Evolutionary conservation across 805 yeast species (phyloP), one percentile per base, ranked within the genome.

Genomic region (Ogataea polymorpha): DNA sequence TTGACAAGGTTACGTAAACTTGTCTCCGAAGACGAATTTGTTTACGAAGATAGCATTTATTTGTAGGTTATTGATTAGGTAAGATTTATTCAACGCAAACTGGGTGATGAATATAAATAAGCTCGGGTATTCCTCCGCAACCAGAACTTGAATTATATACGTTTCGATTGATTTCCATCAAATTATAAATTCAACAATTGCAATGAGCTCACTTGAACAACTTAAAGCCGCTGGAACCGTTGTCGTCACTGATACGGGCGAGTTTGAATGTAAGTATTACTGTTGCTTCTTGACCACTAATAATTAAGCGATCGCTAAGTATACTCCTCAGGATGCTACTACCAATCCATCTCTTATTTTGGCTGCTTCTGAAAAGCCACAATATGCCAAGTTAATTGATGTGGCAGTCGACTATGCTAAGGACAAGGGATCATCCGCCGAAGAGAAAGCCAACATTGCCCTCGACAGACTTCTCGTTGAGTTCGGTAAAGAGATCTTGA

Each of bases 211-310:
- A 42, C 76, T 93, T 63, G 98, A 84, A 66, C 90, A 84, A 71
- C 82, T 93, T 64, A 93, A 91, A 70, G 89, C 95, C 51, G 67
- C 96, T 44, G 98, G 98, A 58, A 93, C 99, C 55, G 84, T 79
- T 55, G 96, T 93, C 62, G 99, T 93, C 63, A 87, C 99, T 53
- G 99, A 93, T 75, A 89, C 98, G 49, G 99, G 99, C 74, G 99
- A 93, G 70, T 93, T 93, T 66, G 97, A 88, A 69, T 83, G 71
- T 66, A 58, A 43, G 71, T 67, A 20, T 23, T 14, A 11, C 17
- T 15, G 1, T 20, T 32, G 13, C 11, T 24, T 11, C 11, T 14
- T 18, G 16, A n/a, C 7, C 25, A 48, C 49, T 47, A 45, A 48
- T 46, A 6, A n/a, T n/a, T 10, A 15, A 58, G 63, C 93, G 51